phyloP scores from a whole-genome alignment of 352 stramenopile species.

The Pythium apleroticum region DNA sequence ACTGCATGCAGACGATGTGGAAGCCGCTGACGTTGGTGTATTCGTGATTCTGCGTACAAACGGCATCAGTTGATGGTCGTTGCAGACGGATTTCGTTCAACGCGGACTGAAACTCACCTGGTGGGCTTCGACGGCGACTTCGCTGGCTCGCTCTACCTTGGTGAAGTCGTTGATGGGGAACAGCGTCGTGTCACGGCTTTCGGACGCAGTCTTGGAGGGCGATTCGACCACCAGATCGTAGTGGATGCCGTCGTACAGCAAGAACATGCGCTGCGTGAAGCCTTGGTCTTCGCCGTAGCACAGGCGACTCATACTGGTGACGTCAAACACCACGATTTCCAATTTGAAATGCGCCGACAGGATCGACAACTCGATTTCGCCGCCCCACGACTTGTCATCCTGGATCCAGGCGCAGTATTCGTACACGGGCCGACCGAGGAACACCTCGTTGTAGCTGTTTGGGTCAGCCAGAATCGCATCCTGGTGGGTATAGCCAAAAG shows the following conservation, averaged over 20 bases:
- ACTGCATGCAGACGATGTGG: slow-evolving; percentile 71
- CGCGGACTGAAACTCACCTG: slow-evolving; percentile 32
- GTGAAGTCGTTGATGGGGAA: slow-evolving; percentile 85
- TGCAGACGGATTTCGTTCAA: too few species aligned
- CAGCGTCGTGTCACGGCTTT: slow-evolving; percentile 58
- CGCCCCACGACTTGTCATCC: slow-evolving; percentile 80
- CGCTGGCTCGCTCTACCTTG: slow-evolving; percentile 80
- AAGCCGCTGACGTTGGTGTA: slow-evolving; percentile 77
- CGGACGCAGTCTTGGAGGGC: slow-evolving; percentile 39
- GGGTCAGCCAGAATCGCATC: slow-evolving; percentile 67
- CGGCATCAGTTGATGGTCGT: too few species aligned
- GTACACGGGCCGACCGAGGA: slow-evolving; percentile 68
- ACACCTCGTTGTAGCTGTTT: slow-evolving; percentile 70
- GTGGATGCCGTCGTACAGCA: slow-evolving; percentile 87
- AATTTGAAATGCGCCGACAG: slow-evolving; percentile 73
- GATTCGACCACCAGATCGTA: slow-evolving; percentile 81
- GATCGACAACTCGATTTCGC: slow-evolving; percentile 87
- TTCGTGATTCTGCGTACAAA: slow-evolving; percentile 56
- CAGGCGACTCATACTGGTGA: slow-evolving; percentile 81
- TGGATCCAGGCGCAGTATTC: slow-evolving; percentile 88
- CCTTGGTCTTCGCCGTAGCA: slow-evolving; percentile 84
- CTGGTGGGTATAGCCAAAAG: slow-evolving; percentile 10
- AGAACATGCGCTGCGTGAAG: slow-evolving; percentile 80
- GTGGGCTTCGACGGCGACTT: slow-evolving; percentile 80
- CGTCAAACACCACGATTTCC: slow-evolving; percentile 86